Conservation (phyloP, 805 yeast genomes). For the Suhomyces pyralidae region DNA sequence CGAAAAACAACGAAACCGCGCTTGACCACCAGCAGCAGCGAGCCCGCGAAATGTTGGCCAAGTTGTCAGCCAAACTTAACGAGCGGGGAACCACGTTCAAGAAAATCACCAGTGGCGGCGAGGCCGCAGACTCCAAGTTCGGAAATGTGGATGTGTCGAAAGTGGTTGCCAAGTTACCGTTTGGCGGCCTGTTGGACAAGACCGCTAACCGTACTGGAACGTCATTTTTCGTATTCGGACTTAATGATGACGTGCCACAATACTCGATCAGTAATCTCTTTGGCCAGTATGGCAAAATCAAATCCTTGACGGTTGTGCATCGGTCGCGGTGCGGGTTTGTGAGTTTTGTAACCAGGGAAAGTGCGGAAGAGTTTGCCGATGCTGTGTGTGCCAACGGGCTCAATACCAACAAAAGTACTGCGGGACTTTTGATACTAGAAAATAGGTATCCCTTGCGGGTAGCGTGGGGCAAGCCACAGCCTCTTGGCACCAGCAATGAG, state of each 20-base stretch:
- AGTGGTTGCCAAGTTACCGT: slow-evolving; percentile 60
- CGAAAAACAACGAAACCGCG: slow-evolving; percentile 5
- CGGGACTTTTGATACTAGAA: slow-evolving; percentile 33
- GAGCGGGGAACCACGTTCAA: slow-evolving; percentile 6
- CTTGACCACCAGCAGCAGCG: slow-evolving; percentile 16
- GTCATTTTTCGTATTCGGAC: slow-evolving; percentile 73
- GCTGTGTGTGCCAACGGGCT: slow-evolving; percentile 21
- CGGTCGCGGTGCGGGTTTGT: slow-evolving; percentile 63
- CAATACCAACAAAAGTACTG: slow-evolving; percentile 23
- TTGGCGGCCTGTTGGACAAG: slow-evolving; percentile 52
- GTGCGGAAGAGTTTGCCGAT: slow-evolving; percentile 47
- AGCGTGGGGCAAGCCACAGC: slow-evolving; percentile 51
- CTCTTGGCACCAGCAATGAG: slow-evolving; percentile 38
- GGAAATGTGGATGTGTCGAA: slow-evolving; percentile 48
- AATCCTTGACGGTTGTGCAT: slow-evolving; percentile 51
- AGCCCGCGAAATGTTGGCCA: slow-evolving; percentile 52
- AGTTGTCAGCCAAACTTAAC: slow-evolving; percentile 39
- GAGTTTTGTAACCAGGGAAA: slow-evolving; percentile 44
- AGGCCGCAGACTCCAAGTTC: slow-evolving; percentile 11
- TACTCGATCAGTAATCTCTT: slow-evolving; percentile 54
- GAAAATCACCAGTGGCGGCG: slow-evolving; percentile 5
- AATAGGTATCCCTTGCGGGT: slow-evolving; percentile 47
- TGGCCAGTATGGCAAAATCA: slow-evolving; percentile 43
- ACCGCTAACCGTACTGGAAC: slow-evolving; percentile 42
- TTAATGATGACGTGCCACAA: slow-evolving; percentile 64